Base-by-base conservation (phyloP, 2,329 filamentous ascomycete species). In the Capronia epimyces region DNA sequence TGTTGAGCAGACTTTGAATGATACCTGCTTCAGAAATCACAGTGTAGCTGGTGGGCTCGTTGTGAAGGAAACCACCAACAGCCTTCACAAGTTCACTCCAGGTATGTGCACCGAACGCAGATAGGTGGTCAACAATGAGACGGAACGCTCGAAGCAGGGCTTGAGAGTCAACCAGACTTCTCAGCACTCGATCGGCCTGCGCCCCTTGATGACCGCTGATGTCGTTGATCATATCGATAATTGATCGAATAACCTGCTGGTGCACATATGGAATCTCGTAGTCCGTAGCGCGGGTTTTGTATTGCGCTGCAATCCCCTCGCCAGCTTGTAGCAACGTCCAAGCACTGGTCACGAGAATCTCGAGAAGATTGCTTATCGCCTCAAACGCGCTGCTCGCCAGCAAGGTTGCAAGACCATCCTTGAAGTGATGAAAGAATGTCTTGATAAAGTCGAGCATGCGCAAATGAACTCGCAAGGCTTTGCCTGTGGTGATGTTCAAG, bases 71-170 rank as follows among this genome's bases (percentile, higher is more conserved):
- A 62, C 89, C 91, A 64, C 88, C 93, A 44, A 98, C 75, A 50
- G 96, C 91, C 48, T 85, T 90, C 55, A 95, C 88, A 5, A 89
- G 86, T 66, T 90, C 90, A 43, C 89, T 95, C 93, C 93, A 99
- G 3, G 97, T 89, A 52, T 93, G 85, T 1, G 91, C 93, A 10
- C 93, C 93, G 65, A 90, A 99, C 31, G 83, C 76, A 46, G 75
- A 75, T 31, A 87, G 84, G 62, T 95, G 86, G 57, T 85, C 82
- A 57, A 96, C 86, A 40, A 98, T 87, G 31, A 83, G 78, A 47
- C 87, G 83, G 44, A 99, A 76, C 50, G 87, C 88, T 18, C 76
- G 79, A 40, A 98, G 76, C 40, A 98, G 76, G 54, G 86, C 86
- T 20, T 90, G 86, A 39, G 93, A 95, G 67, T 98, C 94, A 42